Base-by-base conservation (phyloP, 306 rosid genomes). In the Arachis hypogaea region DNA sequence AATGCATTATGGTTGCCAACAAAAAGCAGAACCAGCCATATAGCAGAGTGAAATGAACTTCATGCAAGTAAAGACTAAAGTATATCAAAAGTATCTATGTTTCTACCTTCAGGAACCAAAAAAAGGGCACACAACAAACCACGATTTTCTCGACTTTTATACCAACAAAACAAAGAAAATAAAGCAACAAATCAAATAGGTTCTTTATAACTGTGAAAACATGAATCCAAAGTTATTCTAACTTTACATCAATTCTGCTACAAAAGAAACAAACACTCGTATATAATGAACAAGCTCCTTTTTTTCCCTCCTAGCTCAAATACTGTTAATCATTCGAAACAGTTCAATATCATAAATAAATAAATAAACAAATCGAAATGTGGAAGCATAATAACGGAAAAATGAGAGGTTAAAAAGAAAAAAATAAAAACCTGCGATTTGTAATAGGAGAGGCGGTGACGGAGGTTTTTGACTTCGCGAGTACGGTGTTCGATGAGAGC, bases 401-500 rank as follows among this genome's bases (percentile, higher is more conserved):
- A 10, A 11, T 11, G 51, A 33, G 38, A 33, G 38, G 38, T 33
- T 33, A 33, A 33, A 33, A 33, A 4, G 4, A 33, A 33, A 3
- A 33, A 14, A n/a, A 40, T 8, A 3, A 16, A 2, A 38, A 92
- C 99, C 99, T 94, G 96, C 36, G 88, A 69, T 68, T 73, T 70
- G 76, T 90, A 89, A 85, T 92, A 94, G 12, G 88, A 18, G 80
- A 86, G 3, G 44, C 93, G 95, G 6, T 78, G 83, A 50, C 82
- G 88, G 55, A 88, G 81, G 77, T 85, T 79, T 44, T 80, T 69
- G 46, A 94, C 95, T 88, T 89, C 99, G 52, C 40, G 71, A 56
- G 92, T 80, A 4, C 97, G 97, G 72, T 92, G 96, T 66, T 94
- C 96, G 82, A 92, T 88, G 10, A 94, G 71, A 67, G 96, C 93